These are phyloP conservation scores for Nothophoma quercina DNA, from an alignment of 2,329 filamentous ascomycete genomes.

Conservation along the genomic window DNA sequence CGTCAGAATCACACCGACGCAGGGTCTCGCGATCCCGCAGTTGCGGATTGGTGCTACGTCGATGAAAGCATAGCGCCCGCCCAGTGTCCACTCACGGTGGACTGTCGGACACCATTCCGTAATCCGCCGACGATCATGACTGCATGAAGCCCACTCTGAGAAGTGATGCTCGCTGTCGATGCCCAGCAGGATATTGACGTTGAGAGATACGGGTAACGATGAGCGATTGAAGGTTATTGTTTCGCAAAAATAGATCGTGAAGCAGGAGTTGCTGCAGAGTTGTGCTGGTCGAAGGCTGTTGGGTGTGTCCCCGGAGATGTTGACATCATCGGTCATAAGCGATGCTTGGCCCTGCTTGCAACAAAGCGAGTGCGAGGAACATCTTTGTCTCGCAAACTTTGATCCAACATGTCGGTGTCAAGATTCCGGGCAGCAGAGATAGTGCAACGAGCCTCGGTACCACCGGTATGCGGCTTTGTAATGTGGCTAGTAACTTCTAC, in stretches of 20 bases:
- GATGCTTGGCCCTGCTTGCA: constrained; percentile 15
- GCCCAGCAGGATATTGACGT: constrained; percentile 22
- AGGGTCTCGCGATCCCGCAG: constrained; percentile 34
- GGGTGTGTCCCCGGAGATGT: constrained; percentile 20
- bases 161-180: constrained; percentile 23
- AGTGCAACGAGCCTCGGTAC: constrained; percentile 1
- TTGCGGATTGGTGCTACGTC: constrained; percentile 30
- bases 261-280: constrained; percentile 25
- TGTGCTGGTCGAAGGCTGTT: constrained; percentile 15
- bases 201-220: constrained; percentile 23
- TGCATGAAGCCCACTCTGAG: constrained; percentile 23
- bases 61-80: constrained; percentile 21
- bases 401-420: background rate
- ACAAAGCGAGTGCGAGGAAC: constrained; percentile 3
- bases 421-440: background rate
- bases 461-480: constrained; percentile 14
- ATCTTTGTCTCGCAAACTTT: background rate
- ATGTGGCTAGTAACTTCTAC: constrained; percentile 34
- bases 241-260: constrained; percentile 29
- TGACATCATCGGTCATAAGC: constrained; percentile 35
- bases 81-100: constrained; percentile 17
- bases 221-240: constrained; percentile 17
- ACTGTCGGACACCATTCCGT: constrained; percentile 22
- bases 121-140: constrained; percentile 33
- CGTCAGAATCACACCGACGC: constrained; percentile 32